phyloP scores from a whole-genome alignment of 2,329 filamentous ascomycete species.

The Rhynchosporium agropyri region DNA sequence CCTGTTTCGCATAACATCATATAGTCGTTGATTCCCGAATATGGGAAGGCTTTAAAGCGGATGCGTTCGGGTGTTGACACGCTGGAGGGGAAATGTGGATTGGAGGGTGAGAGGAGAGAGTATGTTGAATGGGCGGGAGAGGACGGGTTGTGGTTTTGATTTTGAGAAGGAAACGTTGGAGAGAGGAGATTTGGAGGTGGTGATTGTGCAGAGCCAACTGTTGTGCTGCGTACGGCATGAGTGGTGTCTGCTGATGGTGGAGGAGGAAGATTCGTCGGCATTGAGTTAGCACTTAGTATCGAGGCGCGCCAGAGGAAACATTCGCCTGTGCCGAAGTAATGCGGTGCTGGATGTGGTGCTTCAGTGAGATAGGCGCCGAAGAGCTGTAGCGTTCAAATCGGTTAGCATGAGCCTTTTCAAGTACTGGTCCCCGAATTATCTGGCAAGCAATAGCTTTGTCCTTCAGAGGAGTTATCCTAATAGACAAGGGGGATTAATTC shows the following conservation, averaged over 20 bases:
- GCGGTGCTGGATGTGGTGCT: conserved; percentile 74
- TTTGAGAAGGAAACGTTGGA: conserved; percentile 8
- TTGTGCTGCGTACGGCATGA: conserved; percentile 62
- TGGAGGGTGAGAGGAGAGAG: conserved; percentile 41
- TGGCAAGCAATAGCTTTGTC: neutral
- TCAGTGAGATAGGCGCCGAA: conserved; percentile 97
- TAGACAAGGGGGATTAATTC: conserved; percentile 42
- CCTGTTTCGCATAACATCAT: conserved; percentile 89
- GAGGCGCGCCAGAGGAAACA: conserved; percentile 89
- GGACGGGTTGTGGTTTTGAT: neutral
- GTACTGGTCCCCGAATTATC: neutral
- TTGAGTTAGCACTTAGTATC: conserved; percentile 57
- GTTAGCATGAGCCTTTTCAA: conserved; percentile 3
- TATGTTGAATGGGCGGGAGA: conserved; percentile 31
- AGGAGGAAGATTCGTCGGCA: conserved; percentile 57
- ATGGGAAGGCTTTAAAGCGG: conserved; percentile 96
- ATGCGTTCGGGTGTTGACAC: conserved; percentile 71
- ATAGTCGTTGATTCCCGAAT: conserved; percentile 94
- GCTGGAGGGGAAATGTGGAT: conserved; percentile 31
- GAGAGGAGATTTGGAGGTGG: conserved; percentile 34
- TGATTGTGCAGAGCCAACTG: conserved; percentile 46
- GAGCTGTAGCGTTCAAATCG: conserved; percentile 50
- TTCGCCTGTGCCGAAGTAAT: conserved; percentile 95
- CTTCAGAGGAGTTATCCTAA: neutral
- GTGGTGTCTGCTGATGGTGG: conserved; percentile 70